These are phyloP conservation scores for Xylaria sp. DNA, from an alignment of 2,329 filamentous ascomycete species.

Conservation along the genomic window DNA sequence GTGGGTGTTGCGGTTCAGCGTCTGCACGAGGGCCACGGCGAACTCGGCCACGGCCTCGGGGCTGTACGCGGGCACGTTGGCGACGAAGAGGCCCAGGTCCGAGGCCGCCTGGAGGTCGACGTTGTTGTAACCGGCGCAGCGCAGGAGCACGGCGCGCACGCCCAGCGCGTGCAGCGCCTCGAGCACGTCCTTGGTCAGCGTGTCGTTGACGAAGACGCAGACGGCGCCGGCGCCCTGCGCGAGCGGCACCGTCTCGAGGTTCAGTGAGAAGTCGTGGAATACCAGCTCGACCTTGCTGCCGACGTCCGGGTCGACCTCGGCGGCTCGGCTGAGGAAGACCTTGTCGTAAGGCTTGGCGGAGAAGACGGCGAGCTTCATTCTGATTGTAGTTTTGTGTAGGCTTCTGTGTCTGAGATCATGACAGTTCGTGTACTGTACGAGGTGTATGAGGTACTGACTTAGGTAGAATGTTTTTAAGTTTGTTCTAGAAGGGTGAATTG, in stretches of 20 bases:
- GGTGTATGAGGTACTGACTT: background rate
- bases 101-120: slow-evolving; percentile 69
- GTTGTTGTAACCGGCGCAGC: slow-evolving; percentile 76
- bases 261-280: slow-evolving; percentile 69
- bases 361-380: slow-evolving; percentile 68
- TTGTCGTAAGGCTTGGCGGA: slow-evolving; percentile 73
- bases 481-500: background rate
- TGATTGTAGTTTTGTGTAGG: background rate
- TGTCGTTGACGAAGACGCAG: slow-evolving; percentile 77
- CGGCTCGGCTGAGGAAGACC: slow-evolving; percentile 60
- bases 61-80: slow-evolving; percentile 75
- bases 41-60: slow-evolving; percentile 78
- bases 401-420: background rate
- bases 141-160: slow-evolving; percentile 69
- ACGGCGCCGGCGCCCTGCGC: slow-evolving; percentile 65
- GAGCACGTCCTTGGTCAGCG: slow-evolving; percentile 63
- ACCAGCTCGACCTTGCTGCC: slow-evolving; percentile 57
- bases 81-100: slow-evolving; percentile 67
- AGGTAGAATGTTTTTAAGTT: background rate
- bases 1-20: slow-evolving; percentile 74
- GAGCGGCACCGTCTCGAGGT: slow-evolving; percentile 65
- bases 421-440: background rate
- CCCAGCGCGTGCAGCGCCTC: slow-evolving; percentile 60
- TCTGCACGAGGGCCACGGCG: slow-evolving; percentile 73
- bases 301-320: slow-evolving; percentile 47